phyloP scores from a whole-genome alignment of 2,329 filamentous ascomycete species.

The Trichoderma guizhouense region DNA sequence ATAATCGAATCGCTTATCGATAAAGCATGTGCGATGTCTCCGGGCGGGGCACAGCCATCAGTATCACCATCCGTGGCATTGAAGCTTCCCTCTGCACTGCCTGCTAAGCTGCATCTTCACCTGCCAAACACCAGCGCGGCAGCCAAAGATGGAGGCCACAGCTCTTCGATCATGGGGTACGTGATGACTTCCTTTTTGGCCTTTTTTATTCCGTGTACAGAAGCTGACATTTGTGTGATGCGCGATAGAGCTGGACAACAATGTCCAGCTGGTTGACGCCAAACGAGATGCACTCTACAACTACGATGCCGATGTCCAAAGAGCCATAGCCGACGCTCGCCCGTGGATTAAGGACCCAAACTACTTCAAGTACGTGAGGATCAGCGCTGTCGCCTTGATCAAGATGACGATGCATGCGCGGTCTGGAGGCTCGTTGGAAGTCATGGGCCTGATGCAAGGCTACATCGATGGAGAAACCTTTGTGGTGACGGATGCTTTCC shows the following conservation, averaged over 20 bases:
- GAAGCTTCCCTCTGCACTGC: not conserved
- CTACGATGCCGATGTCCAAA: slow-evolving; percentile 69
- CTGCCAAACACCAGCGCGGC: not conserved
- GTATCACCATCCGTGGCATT: not conserved
- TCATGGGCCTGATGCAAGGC: slow-evolving; percentile 98
- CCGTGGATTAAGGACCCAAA: slow-evolving; percentile 78
- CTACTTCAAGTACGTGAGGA: slow-evolving; percentile 90
- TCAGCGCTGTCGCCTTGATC: slow-evolving; percentile 87
- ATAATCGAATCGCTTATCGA: not conserved
- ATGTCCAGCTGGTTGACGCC: slow-evolving; percentile 77
- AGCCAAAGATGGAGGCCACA: slow-evolving; percentile 25
- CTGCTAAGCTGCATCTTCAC: not conserved
- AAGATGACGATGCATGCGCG: slow-evolving; percentile 99
- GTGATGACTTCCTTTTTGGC: not conserved
- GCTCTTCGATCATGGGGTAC: slow-evolving; percentile 31
- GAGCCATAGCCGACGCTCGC: slow-evolving; percentile 57
- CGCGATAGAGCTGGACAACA: slow-evolving; percentile 79
- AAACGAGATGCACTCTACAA: slow-evolving; percentile 87
- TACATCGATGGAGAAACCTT: slow-evolving; percentile 83
- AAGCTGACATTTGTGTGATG: not conserved
- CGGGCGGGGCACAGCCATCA: slow-evolving; percentile 4
- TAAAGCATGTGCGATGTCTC: not conserved
- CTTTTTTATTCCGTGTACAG: not conserved
- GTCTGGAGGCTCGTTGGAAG: slow-evolving; percentile 85
- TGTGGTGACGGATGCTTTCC: slow-evolving; percentile 90